Evolutionary conservation across 2,329 filamentous ascomycete genomes (phyloP).

Genomic region (Ophiocordyceps polyrhachis-furcata): DNA sequence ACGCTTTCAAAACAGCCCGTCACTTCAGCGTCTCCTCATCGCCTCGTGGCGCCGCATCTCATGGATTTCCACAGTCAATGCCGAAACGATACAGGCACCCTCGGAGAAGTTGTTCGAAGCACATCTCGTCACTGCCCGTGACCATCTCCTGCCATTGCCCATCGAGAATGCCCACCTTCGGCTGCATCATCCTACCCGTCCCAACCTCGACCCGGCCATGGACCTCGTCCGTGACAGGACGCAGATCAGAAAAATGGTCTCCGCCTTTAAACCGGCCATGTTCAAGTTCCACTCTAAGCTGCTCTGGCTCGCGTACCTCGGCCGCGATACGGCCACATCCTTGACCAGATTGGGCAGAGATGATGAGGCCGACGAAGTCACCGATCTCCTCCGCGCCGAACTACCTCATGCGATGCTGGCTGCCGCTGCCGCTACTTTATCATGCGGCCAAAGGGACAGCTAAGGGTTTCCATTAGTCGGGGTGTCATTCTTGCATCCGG

Average conservation of each 20-base stretch:
- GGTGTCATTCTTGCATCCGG: no score
- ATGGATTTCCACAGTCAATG: conserved; percentile 32
- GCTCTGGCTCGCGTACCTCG: conserved; percentile 20
- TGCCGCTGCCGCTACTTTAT: not conserved
- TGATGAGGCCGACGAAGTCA: conserved; percentile 21
- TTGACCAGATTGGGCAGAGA: conserved; percentile 20
- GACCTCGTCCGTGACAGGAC: conserved; percentile 21
- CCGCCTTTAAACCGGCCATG: conserved; percentile 11
- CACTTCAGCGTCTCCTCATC: conserved; percentile 18
- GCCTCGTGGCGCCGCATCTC: conserved; percentile 28
- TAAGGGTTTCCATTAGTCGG: no score
- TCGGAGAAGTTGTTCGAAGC: conserved; percentile 30
- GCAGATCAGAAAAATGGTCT: conserved; percentile 11
- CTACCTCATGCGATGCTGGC: not conserved
- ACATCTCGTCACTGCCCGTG: conserved; percentile 28
- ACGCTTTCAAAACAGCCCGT: conserved; percentile 17
- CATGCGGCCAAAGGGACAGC: no score
- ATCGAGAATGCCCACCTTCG: conserved; percentile 34
- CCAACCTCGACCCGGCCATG: conserved; percentile 27
- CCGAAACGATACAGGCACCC: conserved; percentile 24
- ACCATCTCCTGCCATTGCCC: conserved; percentile 15
- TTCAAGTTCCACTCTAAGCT: conserved; percentile 5
- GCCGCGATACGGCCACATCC: conserved; percentile 27
- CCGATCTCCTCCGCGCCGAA: conserved; percentile 13
- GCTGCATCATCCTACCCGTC: conserved; percentile 33